These are phyloP conservation scores for Microstroma glucosiphilum DNA, from an alignment of 1,284 basidiomycete genomes.

Conservation along the genomic window DNA sequence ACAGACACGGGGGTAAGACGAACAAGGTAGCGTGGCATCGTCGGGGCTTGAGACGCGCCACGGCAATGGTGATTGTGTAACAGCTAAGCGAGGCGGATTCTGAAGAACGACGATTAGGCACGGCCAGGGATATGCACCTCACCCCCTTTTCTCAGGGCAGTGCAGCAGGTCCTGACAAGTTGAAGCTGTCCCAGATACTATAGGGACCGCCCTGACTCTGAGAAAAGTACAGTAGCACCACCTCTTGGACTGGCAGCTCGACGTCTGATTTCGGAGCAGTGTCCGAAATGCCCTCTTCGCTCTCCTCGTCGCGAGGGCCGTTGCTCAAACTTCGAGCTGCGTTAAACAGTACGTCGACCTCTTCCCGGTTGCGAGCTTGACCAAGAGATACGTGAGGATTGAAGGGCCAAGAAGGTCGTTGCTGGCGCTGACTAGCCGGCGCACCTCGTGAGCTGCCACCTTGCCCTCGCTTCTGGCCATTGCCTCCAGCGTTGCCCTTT, in stretches of 20 bases:
- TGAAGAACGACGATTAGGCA: too few relatives aligned
- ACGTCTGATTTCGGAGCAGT: background rate
- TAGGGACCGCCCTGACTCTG: background rate
- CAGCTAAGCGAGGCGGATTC: background rate
- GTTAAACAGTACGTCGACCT: background rate
- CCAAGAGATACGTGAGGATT: slow-evolving; percentile 1
- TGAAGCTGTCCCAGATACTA: background rate
- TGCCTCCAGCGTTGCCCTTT: background rate
- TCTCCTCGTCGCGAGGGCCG: background rate
- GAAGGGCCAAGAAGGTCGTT: background rate
- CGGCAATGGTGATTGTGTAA: background rate
- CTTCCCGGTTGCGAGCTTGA: background rate
- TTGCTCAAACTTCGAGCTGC: background rate
- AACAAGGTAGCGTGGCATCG: background rate
- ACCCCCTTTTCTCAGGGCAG: background rate
- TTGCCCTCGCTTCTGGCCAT: background rate
- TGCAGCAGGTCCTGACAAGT: background rate
- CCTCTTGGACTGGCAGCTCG: background rate
- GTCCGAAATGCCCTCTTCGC: background rate
- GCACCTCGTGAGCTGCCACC: background rate
- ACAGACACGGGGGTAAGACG: background rate
- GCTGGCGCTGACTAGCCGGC: background rate
- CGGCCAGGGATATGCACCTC: background rate
- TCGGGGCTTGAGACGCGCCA: background rate
- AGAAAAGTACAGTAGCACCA: background rate